Evolutionary conservation across 2,329 filamentous ascomycete species (phyloP).

Genomic region (Exophiala xenobiotica): DNA sequence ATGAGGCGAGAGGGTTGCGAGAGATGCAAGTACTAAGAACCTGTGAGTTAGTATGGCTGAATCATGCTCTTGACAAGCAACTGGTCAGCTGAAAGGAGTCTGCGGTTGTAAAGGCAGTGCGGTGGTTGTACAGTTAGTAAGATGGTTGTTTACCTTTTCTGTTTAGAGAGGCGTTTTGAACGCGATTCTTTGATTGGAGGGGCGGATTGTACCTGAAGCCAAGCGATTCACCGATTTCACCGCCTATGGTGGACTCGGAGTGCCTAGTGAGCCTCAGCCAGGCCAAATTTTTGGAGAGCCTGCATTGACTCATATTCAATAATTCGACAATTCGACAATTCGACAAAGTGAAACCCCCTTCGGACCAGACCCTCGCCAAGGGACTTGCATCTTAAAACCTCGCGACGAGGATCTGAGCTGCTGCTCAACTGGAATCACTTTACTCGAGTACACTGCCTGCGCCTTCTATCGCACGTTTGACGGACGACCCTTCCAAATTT

Average conservation of each 20-base stretch:
- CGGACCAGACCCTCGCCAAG: background rate
- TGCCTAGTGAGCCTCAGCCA: background rate
- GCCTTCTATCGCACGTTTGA: background rate
- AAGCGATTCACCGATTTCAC: background rate
- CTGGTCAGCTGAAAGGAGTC: too few species aligned
- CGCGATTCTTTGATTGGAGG: background rate
- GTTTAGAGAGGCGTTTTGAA: background rate
- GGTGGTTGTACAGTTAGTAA: too few species aligned
- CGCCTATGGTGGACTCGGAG: background rate
- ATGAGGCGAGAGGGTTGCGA: background rate
- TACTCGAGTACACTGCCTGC: background rate
- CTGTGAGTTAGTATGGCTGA: background rate
- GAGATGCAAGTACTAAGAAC: constrained; percentile 6
- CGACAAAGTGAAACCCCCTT: background rate
- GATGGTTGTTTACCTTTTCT: background rate
- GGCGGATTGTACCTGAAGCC: background rate
- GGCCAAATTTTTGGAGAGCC: background rate
- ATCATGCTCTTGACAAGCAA: background rate
- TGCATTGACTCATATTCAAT: background rate
- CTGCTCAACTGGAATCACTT: background rate
- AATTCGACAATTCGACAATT: background rate
- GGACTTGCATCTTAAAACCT: too few species aligned
- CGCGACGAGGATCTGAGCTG: too few species aligned
- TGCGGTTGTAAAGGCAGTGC: too few species aligned
- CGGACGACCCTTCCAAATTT: background rate